Evolutionary conservation across 805 yeast genomes (phyloP).

Genomic region (Candida khao-thaluensis): DNA sequence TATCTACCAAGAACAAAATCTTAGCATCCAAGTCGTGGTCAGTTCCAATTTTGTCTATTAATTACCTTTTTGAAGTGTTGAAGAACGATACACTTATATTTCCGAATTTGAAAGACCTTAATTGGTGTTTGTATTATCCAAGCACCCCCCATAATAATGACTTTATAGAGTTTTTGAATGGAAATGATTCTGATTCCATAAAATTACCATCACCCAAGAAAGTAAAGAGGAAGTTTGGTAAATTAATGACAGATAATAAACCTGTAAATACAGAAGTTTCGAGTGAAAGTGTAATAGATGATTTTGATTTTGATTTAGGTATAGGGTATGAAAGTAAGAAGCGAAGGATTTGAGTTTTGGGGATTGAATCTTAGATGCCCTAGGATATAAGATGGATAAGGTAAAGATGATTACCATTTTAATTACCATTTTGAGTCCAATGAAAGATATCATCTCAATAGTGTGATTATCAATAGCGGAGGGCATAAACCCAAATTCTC

Average conservation of each 20-base stretch:
- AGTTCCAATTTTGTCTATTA: constrained; percentile 57
- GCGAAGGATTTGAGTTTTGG: not conserved
- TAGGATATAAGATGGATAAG: no score
- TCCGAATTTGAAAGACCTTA: constrained; percentile 44
- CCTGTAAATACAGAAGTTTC: not conserved
- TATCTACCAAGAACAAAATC: constrained; percentile 53
- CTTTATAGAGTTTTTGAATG: constrained; percentile 14
- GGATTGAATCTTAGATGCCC: no score
- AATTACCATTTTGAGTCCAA: no score
- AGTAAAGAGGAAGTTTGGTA: constrained; percentile 45
- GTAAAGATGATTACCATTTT: no score
- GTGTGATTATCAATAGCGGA: no score
- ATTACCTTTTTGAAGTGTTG: constrained; percentile 53
- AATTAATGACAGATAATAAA: constrained; percentile 11
- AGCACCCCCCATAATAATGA: constrained; percentile 15
- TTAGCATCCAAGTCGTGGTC: constrained; percentile 57
- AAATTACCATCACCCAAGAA: constrained; percentile 56
- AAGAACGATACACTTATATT: constrained; percentile 21
- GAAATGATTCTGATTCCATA: constrained; percentile 14
- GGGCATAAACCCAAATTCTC: no score
- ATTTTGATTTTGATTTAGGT: constrained; percentile 13
- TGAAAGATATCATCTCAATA: no score
- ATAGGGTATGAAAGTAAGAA: constrained; percentile 13
- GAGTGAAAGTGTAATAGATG: constrained; percentile 10
- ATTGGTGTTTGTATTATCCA: constrained; percentile 61